phyloP scores from a whole-genome alignment of 2,329 filamentous ascomycete genomes.

The Diaporthe ilicicola region DNA sequence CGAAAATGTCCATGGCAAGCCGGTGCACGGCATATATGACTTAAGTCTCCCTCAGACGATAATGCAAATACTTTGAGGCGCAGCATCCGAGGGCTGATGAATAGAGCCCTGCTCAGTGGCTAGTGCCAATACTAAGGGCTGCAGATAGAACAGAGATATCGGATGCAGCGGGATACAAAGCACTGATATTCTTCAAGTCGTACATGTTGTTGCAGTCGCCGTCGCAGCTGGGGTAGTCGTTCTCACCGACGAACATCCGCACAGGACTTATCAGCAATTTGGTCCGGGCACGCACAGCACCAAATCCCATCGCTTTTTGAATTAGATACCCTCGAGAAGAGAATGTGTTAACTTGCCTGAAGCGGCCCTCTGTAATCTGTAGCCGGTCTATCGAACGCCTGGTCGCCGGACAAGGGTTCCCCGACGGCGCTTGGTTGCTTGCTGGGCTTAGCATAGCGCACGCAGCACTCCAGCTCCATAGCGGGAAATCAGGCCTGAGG shows the following conservation, averaged over 20 bases:
- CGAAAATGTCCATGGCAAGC: slow-evolving; percentile 48
- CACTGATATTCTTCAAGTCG: slow-evolving; percentile 15
- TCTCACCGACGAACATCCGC: slow-evolving; percentile 44
- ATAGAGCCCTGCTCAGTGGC: neutral
- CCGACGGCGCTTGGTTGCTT: slow-evolving; percentile 46
- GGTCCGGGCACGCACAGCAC: neutral
- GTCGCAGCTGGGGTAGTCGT: slow-evolving; percentile 45
- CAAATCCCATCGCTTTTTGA: neutral
- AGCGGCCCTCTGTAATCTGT: slow-evolving; percentile 41
- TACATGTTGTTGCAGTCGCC: slow-evolving; percentile 44
- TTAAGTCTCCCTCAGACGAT: neutral
- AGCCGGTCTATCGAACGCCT: slow-evolving; percentile 37
- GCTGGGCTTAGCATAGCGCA: slow-evolving; percentile 42
- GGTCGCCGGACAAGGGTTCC: slow-evolving; percentile 39
- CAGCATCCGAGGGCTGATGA: neutral
- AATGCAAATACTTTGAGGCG: slow-evolving; percentile 10
- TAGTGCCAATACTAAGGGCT: slow-evolving; percentile 37
- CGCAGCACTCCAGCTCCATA: too few relatives aligned
- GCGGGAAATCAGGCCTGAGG: neutral
- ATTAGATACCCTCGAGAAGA: too few relatives aligned
- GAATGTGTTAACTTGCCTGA: slow-evolving; percentile 32
- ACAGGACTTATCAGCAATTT: neutral
- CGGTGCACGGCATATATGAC: slow-evolving; percentile 29
- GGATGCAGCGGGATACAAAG: slow-evolving; percentile 40
- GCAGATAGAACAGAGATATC: slow-evolving; percentile 41